Evolutionary conservation across 257 asterid species (phyloP).

Genomic region (Nicotiana obtusifolia): DNA sequence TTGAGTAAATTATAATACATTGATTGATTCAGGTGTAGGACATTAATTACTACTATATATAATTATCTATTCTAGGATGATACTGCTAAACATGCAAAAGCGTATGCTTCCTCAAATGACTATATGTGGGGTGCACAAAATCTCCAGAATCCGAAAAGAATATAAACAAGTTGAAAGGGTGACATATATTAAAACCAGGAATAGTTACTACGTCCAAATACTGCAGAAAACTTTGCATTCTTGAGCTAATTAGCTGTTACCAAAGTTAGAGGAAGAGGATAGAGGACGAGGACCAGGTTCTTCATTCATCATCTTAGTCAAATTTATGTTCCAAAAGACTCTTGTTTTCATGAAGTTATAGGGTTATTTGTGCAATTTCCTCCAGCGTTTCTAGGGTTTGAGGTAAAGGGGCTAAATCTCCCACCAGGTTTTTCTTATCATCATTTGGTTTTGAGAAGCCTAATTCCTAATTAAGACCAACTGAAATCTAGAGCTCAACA

Average conservation of each 20-base stretch:
- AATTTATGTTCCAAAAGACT: too few relatives aligned
- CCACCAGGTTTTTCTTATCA: too few relatives aligned
- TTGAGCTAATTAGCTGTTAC: neutral
- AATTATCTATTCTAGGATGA: slow-evolving; percentile 11
- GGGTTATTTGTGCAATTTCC: neutral
- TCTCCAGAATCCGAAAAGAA: slow-evolving; percentile 52
- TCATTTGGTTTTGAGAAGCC: too few relatives aligned
- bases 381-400: neutral
- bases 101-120: slow-evolving; percentile 33
- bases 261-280: neutral
- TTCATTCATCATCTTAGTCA: neutral
- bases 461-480: too few relatives aligned
- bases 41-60: slow-evolving; percentile 7
- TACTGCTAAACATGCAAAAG: slow-evolving; percentile 15
- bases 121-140: slow-evolving; percentile 42
- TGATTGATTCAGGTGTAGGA: slow-evolving; percentile 15
- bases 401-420: neutral
- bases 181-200: slow-evolving; percentile 24
- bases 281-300: too few relatives aligned
- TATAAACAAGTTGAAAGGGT: slow-evolving; percentile 35
- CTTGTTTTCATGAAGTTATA: neutral
- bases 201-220: slow-evolving; percentile 13
- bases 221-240: slow-evolving; percentile 3
- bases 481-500: too few relatives aligned
- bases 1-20: neutral